Evolutionary conservation across 1,284 basidiomycete genomes (phyloP), one percentile per base, ranked within the genome.

Genomic region (Melampsora larici-populina): DNA sequence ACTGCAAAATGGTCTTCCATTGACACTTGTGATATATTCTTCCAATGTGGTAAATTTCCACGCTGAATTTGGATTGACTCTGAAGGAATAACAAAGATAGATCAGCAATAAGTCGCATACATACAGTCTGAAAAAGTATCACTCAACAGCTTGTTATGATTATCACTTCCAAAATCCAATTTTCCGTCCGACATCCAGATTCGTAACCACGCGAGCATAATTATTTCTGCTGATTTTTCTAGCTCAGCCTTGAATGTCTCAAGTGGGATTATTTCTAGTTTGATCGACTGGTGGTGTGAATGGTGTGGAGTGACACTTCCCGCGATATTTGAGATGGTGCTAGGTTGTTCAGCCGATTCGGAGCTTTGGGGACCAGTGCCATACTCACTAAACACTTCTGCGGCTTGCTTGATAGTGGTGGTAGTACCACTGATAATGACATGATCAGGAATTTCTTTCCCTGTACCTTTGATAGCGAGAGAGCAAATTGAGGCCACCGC

Each of bases 121-220:
- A 17, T 15, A 13, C 7, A 58, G 5, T 24, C n/a, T 58, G 5
- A n/a, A 58, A 58, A n/a, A 58, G n/a, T 4, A 8, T 6, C 15
- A 58, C 55, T 58, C 40, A 29, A 58, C 55, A 58, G 55, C 55
- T 58, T 29, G 55, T 58, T 58, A 58, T 58, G 55, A 58, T 58
- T n/a, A 58, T 24, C 29, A 8, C 13, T n/a, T 8, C n/a, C n/a
- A 17, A 11, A 58, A 58, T 58, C 55, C n/a, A 58, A n/a, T 8
- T 11, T 29, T 58, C 55, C 55, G 1, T 58, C 29, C 7, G 7
- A 7, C 7, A 58, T 58, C n/a, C 9, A 29, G n/a, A 58, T 1
- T 58, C 55, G n/a, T 29, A 58, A 1, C n/a, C n/a, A n/a, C n/a
- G n/a, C 55, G 13, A 17, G 7, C 29, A 17, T n/a, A 58, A 6